A percentile compares a stretch with the other conserved stretches of the same genome.
Conservation (phyloP, 169 alveolate species). For the Theileria annulata region DNA sequence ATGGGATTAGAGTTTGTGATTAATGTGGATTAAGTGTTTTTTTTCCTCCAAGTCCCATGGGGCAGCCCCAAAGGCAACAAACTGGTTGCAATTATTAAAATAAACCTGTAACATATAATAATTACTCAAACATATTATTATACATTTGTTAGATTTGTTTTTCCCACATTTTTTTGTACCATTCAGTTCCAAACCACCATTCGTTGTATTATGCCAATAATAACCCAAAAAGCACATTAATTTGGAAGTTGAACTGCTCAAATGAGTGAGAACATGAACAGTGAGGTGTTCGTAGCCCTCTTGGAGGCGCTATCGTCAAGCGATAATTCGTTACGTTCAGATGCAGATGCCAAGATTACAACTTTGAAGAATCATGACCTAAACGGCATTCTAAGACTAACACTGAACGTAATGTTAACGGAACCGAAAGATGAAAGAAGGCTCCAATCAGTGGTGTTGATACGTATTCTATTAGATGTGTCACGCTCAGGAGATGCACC, state of each 20-base stretch:
- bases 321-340: constrained; percentile 68
- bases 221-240: neutral
- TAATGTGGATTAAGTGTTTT: neutral
- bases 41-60: constrained; percentile 2
- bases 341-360: constrained; percentile 72
- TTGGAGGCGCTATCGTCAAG: constrained; percentile 75
- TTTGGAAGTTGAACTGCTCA: neutral
- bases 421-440: constrained; percentile 73
- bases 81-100: neutral
- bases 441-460: constrained; percentile 71
- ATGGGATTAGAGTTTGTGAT: neutral
- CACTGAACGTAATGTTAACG: constrained; percentile 65
- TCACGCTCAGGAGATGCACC: constrained; percentile 67
- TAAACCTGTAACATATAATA: neutral
- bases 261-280: constrained; percentile 32
- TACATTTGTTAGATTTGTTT: neutral
- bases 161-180: neutral
- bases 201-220: neutral
- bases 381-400: constrained; percentile 66
- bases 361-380: constrained; percentile 67
- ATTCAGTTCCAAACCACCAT: neutral
- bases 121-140: no score
- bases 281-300: constrained; percentile 64
- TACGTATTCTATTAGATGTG: constrained; percentile 70
- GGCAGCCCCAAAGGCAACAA: constrained; percentile 22